These are phyloP conservation scores for Chiua virens DNA, from an alignment of 768 basidiomycete genomes.

Conservation along the genomic window DNA sequence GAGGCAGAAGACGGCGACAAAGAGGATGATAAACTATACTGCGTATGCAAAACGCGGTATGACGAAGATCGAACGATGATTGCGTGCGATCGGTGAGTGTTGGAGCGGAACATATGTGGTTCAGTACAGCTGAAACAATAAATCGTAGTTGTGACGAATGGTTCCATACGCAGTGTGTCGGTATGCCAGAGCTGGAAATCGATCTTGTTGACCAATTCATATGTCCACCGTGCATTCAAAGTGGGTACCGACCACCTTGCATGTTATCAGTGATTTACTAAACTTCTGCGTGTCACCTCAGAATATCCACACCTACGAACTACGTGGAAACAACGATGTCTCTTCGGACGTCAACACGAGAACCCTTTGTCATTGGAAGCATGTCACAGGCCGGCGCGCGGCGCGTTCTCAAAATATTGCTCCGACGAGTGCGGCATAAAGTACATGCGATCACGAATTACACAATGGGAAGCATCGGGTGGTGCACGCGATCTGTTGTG, in stretches of 20 bases:
- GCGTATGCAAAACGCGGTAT: conserved; percentile 84
- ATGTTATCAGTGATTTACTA: background rate
- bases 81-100: conserved; percentile 81
- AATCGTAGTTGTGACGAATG: conserved; percentile 84
- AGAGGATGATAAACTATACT: conserved; percentile 69
- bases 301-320: conserved; percentile 63
- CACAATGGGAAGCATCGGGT: conserved; percentile 60
- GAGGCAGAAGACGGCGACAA: conserved; percentile 45
- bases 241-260: conserved; percentile 45
- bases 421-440: conserved; percentile 84
- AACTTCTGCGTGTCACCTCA: conserved; percentile 27
- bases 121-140: background rate
- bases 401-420: conserved; percentile 88
- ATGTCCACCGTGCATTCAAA: conserved; percentile 75
- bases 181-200: conserved; percentile 76
- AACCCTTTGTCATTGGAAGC: conserved; percentile 62
- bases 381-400: conserved; percentile 80
- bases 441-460: conserved; percentile 65
- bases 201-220: conserved; percentile 93
- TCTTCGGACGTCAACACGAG: conserved; percentile 64
- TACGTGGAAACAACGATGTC: conserved; percentile 79
- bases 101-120: background rate
- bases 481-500: conserved; percentile 66
- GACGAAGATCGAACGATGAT: conserved; percentile 91
- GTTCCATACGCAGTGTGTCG: conserved; percentile 88